A percentile compares a stretch with the other conserved stretches of the same genome.
Conservation (phyloP, 1,139 yeast species). For the Hyphopichia buzzinii region DNA sequence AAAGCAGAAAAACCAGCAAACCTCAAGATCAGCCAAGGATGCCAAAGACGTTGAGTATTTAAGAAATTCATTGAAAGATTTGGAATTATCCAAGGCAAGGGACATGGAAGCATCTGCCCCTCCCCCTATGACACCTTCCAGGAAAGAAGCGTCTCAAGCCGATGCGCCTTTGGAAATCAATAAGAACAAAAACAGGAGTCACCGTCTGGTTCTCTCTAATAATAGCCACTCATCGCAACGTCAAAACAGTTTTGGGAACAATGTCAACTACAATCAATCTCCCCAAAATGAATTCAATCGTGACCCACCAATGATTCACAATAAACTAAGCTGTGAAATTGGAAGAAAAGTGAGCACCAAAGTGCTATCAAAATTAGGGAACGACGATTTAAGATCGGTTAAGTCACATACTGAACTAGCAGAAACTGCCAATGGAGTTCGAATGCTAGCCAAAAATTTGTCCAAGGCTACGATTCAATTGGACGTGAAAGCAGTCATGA, state of each 20-base stretch:
- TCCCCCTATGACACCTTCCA: constrained; percentile 1
- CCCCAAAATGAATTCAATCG: constrained; percentile 6
- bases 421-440: constrained; percentile 83
- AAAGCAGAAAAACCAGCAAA: too few relatives aligned
- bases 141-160: neutral
- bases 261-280: neutral
- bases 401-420: constrained; percentile 73
- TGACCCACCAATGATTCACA: constrained; percentile 36
- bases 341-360: constrained; percentile 21
- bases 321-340: constrained; percentile 27
- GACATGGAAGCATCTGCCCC: constrained; percentile 1
- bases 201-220: neutral
- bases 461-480: constrained; percentile 72
- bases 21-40: too few relatives aligned
- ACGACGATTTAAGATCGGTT: constrained; percentile 45
- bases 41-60: neutral
- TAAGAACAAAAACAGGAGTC: constrained; percentile 1
- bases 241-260: neutral
- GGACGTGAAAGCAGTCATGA: constrained; percentile 67
- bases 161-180: neutral
- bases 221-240: constrained; percentile 1
- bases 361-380: constrained; percentile 31
- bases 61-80: neutral
- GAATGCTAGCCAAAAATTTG: constrained; percentile 73
- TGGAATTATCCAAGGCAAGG: neutral